Base-by-base conservation (phyloP, 352 stramenopile species). In the Phytophthora litchii region DNA sequence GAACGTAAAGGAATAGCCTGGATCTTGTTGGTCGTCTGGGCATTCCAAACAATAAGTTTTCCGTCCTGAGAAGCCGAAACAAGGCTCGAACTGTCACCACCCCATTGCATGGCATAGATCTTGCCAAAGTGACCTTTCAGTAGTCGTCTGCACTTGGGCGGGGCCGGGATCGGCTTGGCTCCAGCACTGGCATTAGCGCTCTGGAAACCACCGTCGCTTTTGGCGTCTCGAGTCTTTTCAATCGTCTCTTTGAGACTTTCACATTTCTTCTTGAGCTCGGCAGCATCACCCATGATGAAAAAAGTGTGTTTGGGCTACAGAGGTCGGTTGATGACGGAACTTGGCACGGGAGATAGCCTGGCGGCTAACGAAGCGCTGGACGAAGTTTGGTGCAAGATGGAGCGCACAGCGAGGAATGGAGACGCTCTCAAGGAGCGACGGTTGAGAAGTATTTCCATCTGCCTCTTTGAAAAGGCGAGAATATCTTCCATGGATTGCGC, bases 121-220 rank as follows among this genome's bases (percentile, higher is more conserved):
- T 99, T 99, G 65, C 97, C 97, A 75, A 99, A 99, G 68, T 99
- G 97, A 45, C 97, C 97, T 72, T 99, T 99, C 23, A 99, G 82
- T 49, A 98, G 80, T 10, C 97, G 84, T 43, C 96, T 82, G 54
- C 91, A 91, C 70, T 99, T 98, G 13, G 92, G 92, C 10, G 88
- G 77, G 1, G 91, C 81, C 7, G 84, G 91, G 40, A 94, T 87
- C 16, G 78, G 4, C 70, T 95, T 95, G 66, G 82, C 84, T 31
- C 84, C 74, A 21, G 76, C 56, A 34, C 64, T 80, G 19, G 67
- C 62, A 49, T 87, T 84, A 10, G 78, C 72, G 37, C 29, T 74
- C 60, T 91, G 83, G 69, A 95, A 94, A 9, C 86, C 84, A 35
- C 86, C 86, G 36, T 95, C 81, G 11, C 71, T 54, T 51, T 95